Evolutionary conservation across 371 early-diverging fungal species (phyloP).

Genomic region (Mortierella polycephala): DNA sequence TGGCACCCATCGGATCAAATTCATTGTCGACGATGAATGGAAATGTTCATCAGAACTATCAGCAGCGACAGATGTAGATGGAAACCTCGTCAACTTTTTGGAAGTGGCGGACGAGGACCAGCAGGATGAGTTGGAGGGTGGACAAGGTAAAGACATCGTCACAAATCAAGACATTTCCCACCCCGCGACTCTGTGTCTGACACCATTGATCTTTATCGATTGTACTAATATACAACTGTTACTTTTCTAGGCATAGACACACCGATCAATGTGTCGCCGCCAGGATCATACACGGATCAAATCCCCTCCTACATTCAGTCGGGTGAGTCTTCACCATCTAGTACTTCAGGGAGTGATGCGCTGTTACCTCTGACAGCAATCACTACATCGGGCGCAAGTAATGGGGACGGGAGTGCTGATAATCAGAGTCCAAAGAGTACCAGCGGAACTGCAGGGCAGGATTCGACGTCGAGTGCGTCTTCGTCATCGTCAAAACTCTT

Average conservation of each 20-base stretch:
- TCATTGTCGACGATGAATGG: constrained; percentile 98
- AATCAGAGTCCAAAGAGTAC: constrained; percentile 13
- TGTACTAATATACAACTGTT: background rate
- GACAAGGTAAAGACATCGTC: constrained; percentile 24
- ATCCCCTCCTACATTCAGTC: constrained; percentile 46
- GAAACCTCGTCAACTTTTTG: constrained; percentile 95
- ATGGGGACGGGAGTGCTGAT: constrained; percentile 11
- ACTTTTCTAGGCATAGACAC: constrained; percentile 14
- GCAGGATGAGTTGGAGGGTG: constrained; percentile 50
- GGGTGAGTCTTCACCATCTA: constrained; percentile 24
- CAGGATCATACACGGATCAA: constrained; percentile 50
- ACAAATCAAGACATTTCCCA: background rate
- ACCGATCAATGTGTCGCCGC: constrained; percentile 50
- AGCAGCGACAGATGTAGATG: constrained; percentile 93
- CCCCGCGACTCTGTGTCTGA: background rate
- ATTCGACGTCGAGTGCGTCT: constrained; percentile 13
- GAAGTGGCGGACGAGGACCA: constrained; percentile 80
- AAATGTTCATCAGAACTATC: constrained; percentile 91
- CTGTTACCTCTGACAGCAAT: constrained; percentile 39
- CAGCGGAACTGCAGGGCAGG: constrained; percentile 2
- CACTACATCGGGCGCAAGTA: constrained; percentile 10
- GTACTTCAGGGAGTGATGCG: constrained; percentile 32
- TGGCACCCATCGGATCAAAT: constrained; percentile 95
- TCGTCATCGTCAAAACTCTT: constrained; percentile 35
- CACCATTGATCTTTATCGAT: background rate